Percentiles rank a stretch among this genome's conserved stretches.
Conservation (phyloP, 371 early-diverging fungal genomes). For the Mucor velutinosus region DNA sequence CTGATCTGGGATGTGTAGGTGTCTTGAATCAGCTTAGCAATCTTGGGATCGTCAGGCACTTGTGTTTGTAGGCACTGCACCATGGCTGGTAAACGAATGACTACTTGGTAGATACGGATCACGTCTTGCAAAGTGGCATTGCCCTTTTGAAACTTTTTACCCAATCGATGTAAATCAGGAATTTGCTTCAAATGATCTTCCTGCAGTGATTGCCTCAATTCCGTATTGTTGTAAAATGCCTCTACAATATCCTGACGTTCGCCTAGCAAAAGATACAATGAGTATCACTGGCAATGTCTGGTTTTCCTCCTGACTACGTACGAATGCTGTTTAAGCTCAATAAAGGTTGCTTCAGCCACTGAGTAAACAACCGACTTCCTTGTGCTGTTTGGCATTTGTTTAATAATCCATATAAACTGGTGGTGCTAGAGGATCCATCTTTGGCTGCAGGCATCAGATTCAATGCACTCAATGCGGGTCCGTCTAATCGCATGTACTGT, state of each 20-base stretch:
- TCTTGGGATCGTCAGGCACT: constrained; percentile 31
- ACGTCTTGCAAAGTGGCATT: constrained; percentile 86
- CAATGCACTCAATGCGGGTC: constrained; percentile 86
- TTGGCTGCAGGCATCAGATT: constrained; percentile 82
- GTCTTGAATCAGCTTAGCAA: constrained; percentile 23
- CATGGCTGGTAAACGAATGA: constrained; percentile 75
- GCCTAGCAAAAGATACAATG: no score
- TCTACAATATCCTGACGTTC: constrained; percentile 82
- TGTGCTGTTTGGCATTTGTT: constrained; percentile 92
- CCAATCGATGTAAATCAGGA: constrained; percentile 89
- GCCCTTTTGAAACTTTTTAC: constrained; percentile 81
- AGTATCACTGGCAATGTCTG: no score
- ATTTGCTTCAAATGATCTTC: constrained; percentile 75
- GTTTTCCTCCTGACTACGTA: constrained; percentile 19
- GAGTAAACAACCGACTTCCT: constrained; percentile 84
- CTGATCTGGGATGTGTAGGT: constrained; percentile 24
- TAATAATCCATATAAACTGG: constrained; percentile 85
- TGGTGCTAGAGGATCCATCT: constrained; percentile 79
- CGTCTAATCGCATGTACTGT: constrained; percentile 92
- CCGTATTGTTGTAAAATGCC: constrained; percentile 69
- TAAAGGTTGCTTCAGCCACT: constrained; percentile 96
- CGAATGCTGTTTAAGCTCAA: constrained; percentile 74
- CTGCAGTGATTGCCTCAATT: constrained; percentile 73
- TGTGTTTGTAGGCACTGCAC: constrained; percentile 55
- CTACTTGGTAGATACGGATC: constrained; percentile 88